Percentiles rank a stretch among this genome's conserved stretches.
Evolutionary conservation across 2,329 filamentous ascomycete genomes (phyloP).

Genomic region (Didymella glomerata): DNA sequence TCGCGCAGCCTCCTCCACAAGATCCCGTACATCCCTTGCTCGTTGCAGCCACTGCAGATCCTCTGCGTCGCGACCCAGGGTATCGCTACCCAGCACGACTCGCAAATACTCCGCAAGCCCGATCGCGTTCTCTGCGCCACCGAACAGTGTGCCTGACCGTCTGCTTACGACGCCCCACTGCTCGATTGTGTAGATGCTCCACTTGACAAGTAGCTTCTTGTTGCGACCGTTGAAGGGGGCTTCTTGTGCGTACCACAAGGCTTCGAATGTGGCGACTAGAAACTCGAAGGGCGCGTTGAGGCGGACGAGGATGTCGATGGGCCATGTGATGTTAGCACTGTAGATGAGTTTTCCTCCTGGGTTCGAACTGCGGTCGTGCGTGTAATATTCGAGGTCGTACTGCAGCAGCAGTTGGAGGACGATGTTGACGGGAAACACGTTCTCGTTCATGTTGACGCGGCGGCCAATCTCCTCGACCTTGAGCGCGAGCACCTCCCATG

Average conservation of each 20-base stretch:
- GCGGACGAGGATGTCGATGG: constrained; percentile 71
- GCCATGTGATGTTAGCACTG: constrained; percentile 60
- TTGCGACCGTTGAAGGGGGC: constrained; percentile 67
- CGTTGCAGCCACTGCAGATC: constrained; percentile 48
- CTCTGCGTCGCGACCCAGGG: constrained; percentile 48
- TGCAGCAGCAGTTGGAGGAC: constrained; percentile 48
- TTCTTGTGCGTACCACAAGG: constrained; percentile 73
- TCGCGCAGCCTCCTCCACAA: constrained; percentile 43
- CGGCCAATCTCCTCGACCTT: constrained; percentile 66
- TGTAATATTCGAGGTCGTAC: constrained; percentile 58
- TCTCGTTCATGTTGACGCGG: constrained; percentile 64
- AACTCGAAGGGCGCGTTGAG: constrained; percentile 69
- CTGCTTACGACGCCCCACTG: constrained; percentile 68
- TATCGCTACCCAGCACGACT: constrained; percentile 56
- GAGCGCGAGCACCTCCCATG: constrained; percentile 75
- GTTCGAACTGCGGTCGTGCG: constrained; percentile 50
- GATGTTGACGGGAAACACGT: constrained; percentile 62
- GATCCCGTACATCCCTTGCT: constrained; percentile 35
- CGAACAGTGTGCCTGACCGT: constrained; percentile 64
- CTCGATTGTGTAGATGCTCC: constrained; percentile 68
- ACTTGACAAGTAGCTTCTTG: constrained; percentile 65
- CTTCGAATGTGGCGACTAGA: constrained; percentile 69
- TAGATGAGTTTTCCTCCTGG: constrained; percentile 27
- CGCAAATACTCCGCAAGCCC: constrained; percentile 50
- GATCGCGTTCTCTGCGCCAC: constrained; percentile 66